Evolutionary conservation across 768 basidiomycete species (phyloP).

Genomic region (Kwoniella shandongensis): DNA sequence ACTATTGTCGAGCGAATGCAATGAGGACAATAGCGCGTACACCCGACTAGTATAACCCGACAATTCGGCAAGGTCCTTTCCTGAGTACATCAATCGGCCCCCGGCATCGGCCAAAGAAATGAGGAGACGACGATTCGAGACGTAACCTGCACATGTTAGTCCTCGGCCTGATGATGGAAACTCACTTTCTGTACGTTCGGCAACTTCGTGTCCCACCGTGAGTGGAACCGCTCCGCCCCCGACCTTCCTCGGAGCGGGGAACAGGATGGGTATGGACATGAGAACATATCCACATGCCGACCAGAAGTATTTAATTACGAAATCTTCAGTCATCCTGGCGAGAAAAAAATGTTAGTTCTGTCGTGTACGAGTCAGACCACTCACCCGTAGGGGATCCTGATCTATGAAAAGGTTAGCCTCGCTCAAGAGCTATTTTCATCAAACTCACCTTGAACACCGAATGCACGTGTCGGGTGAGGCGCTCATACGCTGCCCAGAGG

Average conservation of each 20-base stretch:
- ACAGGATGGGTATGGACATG: conserved; percentile 85
- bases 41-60: conserved; percentile 88
- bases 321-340: conserved; percentile 89
- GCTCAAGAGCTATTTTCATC: not conserved
- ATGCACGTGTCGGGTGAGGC: conserved; percentile 83
- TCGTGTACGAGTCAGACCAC: not conserved
- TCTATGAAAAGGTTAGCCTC: conserved; percentile 1
- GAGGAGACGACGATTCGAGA: conserved; percentile 85
- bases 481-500: conserved; percentile 70
- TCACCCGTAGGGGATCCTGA: conserved; percentile 34
- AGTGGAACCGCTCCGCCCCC: too few species aligned
- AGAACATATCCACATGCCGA: conserved; percentile 86
- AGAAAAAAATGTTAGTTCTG: not conserved
- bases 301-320: conserved; percentile 95
- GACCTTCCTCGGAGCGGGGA: conserved; percentile 56
- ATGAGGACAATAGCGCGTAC: conserved; percentile 79
- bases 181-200: conserved; percentile 48
- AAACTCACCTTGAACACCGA: conserved; percentile 75
- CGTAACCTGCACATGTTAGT: conserved; percentile 63
- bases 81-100: conserved; percentile 91
- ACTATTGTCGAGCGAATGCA: conserved; percentile 66
- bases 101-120: conserved; percentile 96
- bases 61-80: conserved; percentile 92
- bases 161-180: not conserved
- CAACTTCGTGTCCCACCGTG: conserved; percentile 32